Evolutionary conservation across 2,329 filamentous ascomycete genomes (phyloP), one percentile per base, ranked within the genome.

Genomic region (Emergomyces pasteurianus): DNA sequence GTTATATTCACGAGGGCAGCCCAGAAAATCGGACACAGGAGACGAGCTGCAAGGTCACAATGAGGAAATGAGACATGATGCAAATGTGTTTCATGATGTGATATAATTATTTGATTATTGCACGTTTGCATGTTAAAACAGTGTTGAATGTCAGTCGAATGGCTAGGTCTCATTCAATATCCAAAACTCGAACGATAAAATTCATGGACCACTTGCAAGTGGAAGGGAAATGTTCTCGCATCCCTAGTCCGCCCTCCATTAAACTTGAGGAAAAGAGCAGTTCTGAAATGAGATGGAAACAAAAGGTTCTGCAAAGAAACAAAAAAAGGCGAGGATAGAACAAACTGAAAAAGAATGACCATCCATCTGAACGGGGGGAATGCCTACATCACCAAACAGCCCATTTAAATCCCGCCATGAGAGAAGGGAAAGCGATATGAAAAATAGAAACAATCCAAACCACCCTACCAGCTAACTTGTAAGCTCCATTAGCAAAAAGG

Each of bases 161-260:
- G 28, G 12, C 3, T 3, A 12, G 28, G 23, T 5, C 34, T 36
- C 10, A 53, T 36, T 53, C 14, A 53, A 34, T 34, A 53, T 53
- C 28, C 34, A 7, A n/a, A 53, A n/a, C 16, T 53, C 8, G 12
- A 12, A 53, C 14, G 10, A 3, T n/a, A 36, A 46, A 52, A 34
- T 1, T 26, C 2, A 2, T 23, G 5, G 21, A 21, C 10, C 1
- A 6, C 23, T 49, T 26, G 23, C 21, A 23, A 49, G 12, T 16
- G 6, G 14, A 18, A 58, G 14, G 9, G n/a, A 52, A 53, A 62
- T 82, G 78, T 82, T 73, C 75, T 79, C 79, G 67, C 76, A 77
- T 79, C 79, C 78, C 80, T 82, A 83, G 80, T 82, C 80, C 77
- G 75, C 73, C 74, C 73, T 74, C 75, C 77, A 73, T 79, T 73